Evolutionary conservation across 2,329 filamentous ascomycete species (phyloP).

Genomic region (Colletotrichum godetiae): DNA sequence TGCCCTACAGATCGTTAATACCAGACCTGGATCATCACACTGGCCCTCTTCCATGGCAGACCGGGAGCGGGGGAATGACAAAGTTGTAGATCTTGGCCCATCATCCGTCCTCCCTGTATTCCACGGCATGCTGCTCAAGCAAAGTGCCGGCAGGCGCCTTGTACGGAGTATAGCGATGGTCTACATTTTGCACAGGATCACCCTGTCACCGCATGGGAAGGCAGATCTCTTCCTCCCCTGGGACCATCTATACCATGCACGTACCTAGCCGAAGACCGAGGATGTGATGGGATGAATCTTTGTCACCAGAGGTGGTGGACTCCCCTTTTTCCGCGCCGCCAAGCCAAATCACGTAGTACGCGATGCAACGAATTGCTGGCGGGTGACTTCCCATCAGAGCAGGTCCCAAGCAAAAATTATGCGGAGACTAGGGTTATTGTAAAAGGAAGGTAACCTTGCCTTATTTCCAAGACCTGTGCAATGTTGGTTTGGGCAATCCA

Average conservation of each 20-base stretch:
- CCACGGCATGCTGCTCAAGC: neutral
- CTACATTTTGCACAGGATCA: neutral
- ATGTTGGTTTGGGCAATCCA: neutral
- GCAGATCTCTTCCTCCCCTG: neutral
- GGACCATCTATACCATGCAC: neutral
- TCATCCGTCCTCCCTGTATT: slow-evolving; percentile 3
- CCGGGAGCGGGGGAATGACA: slow-evolving; percentile 21
- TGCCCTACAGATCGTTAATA: neutral
- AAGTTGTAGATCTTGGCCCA: slow-evolving; percentile 20
- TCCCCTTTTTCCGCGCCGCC: slow-evolving; percentile 5
- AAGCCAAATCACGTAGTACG: slow-evolving; percentile 26
- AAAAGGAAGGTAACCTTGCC: slow-evolving; percentile 11
- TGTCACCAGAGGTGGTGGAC: neutral
- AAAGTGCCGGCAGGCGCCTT: slow-evolving; percentile 7
- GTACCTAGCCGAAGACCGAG: neutral
- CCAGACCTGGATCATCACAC: neutral
- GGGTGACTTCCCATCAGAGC: slow-evolving; percentile 32
- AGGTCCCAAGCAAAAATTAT: slow-evolving; percentile 25
- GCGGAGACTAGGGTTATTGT: neutral
- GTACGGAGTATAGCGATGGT: neutral
- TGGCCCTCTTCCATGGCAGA: slow-evolving; percentile 1
- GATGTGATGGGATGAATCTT: neutral
- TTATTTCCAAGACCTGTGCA: neutral
- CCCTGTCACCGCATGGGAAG: neutral
- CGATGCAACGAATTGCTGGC: slow-evolving; percentile 34